These are phyloP conservation scores for Angophora floribunda DNA, from an alignment of 345 rosid species.

Conservation along the genomic window DNA sequence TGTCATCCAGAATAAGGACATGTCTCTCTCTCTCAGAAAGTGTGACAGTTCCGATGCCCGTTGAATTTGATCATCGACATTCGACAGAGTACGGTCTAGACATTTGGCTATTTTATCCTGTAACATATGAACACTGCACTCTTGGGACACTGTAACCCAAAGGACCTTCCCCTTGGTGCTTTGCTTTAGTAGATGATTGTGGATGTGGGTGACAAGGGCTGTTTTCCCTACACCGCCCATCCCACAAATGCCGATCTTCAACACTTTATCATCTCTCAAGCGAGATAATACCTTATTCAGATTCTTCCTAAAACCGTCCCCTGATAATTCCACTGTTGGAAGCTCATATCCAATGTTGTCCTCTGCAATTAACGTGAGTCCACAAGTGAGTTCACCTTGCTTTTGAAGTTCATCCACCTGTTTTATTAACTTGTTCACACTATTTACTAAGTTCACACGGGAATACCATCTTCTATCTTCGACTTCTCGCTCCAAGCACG, in stretches of 20 bases:
- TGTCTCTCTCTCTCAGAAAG: not conserved
- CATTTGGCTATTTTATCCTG: slow-evolving; percentile 2
- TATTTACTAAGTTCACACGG: not conserved
- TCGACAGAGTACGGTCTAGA: not conserved
- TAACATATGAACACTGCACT: not conserved
- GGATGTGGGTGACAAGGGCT: not conserved
- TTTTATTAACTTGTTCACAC: not conserved
- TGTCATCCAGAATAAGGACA: slow-evolving; percentile 11
- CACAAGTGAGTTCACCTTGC: not conserved
- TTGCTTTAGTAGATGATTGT: not conserved
- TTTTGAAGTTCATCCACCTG: not conserved
- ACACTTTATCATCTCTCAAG: not conserved
- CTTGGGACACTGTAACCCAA: slow-evolving; percentile 9
- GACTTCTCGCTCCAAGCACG: not conserved
- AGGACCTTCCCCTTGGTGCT: not conserved
- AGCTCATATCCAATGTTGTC: not conserved
- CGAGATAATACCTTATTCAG: not conserved
- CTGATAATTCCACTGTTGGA: not conserved
- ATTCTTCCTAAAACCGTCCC: not conserved
- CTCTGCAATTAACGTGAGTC: not conserved
- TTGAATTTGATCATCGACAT: not conserved
- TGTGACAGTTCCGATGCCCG: not conserved
- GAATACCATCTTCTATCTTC: not conserved
- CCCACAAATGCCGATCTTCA: slow-evolving; percentile 5
- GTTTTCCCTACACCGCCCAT: slow-evolving; percentile 5